phyloP scores from a whole-genome alignment of 371 early-diverging fungal species.

The Mucor lusitanicus region DNA sequence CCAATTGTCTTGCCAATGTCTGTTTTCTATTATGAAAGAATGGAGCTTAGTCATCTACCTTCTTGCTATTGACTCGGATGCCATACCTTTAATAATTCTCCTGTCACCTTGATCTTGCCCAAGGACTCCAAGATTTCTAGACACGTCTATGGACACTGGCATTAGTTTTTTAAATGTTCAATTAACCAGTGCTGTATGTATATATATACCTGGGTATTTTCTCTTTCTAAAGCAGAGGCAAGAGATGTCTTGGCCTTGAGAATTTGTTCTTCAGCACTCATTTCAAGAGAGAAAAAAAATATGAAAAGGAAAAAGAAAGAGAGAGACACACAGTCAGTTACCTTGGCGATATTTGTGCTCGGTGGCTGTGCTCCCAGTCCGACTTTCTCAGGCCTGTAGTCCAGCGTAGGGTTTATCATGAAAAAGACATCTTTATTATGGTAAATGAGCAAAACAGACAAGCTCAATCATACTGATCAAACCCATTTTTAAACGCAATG shows the following conservation, averaged over 20 bases:
- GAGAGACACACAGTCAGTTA: neutral
- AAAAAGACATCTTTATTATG: no score
- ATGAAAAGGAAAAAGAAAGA: neutral
- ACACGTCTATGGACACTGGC: conserved; percentile 16
- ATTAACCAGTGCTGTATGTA: neutral
- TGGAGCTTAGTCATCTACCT: neutral
- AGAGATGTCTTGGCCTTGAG: conserved; percentile 31
- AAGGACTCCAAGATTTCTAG: conserved; percentile 26
- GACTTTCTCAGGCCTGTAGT: no score
- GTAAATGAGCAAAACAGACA: neutral
- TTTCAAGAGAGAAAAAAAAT: conserved; percentile 2
- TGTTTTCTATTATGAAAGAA: conserved; percentile 52
- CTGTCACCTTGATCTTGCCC: conserved; percentile 22
- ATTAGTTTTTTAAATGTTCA: neutral
- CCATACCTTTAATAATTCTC: conserved; percentile 33
- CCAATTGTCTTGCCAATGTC: conserved; percentile 80
- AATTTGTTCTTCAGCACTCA: conserved; percentile 28
- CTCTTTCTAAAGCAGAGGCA: conserved; percentile 19
- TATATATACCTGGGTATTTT: conserved; percentile 20
- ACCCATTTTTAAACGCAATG: conserved; percentile 26
- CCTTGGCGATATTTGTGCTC: neutral
- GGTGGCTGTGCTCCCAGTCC: conserved; percentile 1
- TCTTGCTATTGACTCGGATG: neutral
- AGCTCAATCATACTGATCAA: conserved; percentile 11
- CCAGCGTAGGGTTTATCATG: no score